Evolutionary conservation across 1,139 yeast species (phyloP).

Genomic region (Scheffersomyces parashehatae): DNA sequence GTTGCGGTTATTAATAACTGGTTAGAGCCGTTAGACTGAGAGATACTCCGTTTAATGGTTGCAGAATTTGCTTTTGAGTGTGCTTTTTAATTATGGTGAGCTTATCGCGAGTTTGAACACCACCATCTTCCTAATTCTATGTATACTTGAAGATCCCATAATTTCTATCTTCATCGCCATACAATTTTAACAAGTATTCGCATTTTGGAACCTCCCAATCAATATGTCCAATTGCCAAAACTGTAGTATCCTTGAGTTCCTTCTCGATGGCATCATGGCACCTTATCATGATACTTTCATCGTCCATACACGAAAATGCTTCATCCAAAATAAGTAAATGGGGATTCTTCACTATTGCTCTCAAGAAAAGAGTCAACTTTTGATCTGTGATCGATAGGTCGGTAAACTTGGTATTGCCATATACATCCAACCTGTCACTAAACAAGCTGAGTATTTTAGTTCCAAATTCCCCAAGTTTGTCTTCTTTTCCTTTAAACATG

Average conservation of each 20-base stretch:
- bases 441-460: slow-evolving; percentile 23
- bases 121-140: not conserved
- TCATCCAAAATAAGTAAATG: slow-evolving; percentile 81
- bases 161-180: slow-evolving; percentile 33
- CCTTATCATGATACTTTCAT: slow-evolving; percentile 51
- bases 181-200: slow-evolving; percentile 35
- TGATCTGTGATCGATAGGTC: slow-evolving; percentile 72
- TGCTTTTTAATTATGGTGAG: too few species aligned
- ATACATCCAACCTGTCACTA: slow-evolving; percentile 25
- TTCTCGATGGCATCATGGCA: slow-evolving; percentile 65
- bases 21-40: too few species aligned
- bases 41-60: too few species aligned
- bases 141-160: slow-evolving; percentile 17
- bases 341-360: slow-evolving; percentile 79
- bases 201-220: slow-evolving; percentile 44
- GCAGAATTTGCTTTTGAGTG: too few species aligned
- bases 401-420: slow-evolving; percentile 42
- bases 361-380: slow-evolving; percentile 70
- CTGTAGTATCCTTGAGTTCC: slow-evolving; percentile 60
- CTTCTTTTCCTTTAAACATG: slow-evolving; percentile 19
- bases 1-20: too few species aligned
- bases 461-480: slow-evolving; percentile 10
- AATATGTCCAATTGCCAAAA: slow-evolving; percentile 78
- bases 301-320: slow-evolving; percentile 90
- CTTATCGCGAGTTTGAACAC: too few species aligned